A percentile compares a stretch with the other conserved stretches of the same genome.
phyloP scores from a whole-genome alignment of 768 basidiomycete genomes.

The Gymnopilus junonius region DNA sequence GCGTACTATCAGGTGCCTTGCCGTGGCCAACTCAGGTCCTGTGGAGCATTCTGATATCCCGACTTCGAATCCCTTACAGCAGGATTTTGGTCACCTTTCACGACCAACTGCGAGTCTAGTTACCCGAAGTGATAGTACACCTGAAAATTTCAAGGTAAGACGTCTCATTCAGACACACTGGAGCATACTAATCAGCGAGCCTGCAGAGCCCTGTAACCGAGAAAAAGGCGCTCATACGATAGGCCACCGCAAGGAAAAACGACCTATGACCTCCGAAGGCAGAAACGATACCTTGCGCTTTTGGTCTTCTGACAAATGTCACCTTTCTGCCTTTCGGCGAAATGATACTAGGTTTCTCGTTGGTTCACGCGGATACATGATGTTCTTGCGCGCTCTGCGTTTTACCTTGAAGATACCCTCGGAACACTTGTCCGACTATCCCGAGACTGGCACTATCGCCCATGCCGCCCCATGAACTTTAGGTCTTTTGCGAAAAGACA shows the following conservation, averaged over 20 bases:
- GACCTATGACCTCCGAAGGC: neutral
- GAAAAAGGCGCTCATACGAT: conserved; percentile 5
- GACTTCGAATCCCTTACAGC: neutral
- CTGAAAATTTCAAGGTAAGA: neutral
- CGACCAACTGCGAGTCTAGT: neutral
- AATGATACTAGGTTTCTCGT: conserved; percentile 1
- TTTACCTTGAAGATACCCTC: neutral
- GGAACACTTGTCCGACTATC: neutral
- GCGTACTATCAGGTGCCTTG: neutral
- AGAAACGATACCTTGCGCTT: conserved; percentile 1
- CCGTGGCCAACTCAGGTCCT: neutral
- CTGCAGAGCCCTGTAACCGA: neutral
- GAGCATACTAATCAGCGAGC: no score
- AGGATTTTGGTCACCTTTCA: neutral
- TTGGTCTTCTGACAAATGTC: conserved; percentile 15
- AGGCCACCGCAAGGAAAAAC: conserved; percentile 4
- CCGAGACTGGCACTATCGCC: neutral
- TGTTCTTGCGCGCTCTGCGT: conserved; percentile 2
- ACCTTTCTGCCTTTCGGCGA: conserved; percentile 8
- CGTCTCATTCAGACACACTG: neutral
- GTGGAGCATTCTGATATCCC: neutral
- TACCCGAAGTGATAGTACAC: neutral
- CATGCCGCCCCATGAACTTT: neutral
- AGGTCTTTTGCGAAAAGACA: neutral
- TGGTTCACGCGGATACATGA: neutral